Evolutionary conservation across 345 rosid species (phyloP).

Genomic region (Rhizophora apiculata): DNA sequence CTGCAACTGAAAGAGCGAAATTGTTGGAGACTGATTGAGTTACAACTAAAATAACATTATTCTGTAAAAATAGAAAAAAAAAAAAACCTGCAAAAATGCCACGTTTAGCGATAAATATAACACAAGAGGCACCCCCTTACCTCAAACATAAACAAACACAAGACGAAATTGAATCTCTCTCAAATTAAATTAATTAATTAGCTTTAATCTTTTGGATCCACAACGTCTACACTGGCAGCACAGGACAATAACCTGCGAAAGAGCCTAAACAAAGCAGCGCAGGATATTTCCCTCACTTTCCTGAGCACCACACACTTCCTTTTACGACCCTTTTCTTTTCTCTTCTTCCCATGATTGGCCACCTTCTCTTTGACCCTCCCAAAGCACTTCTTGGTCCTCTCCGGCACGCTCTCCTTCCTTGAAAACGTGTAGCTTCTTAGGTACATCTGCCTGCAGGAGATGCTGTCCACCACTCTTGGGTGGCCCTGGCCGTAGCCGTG

Average conservation of each 20-base stretch:
- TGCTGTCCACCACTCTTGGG: constrained; percentile 68
- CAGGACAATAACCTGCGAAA: constrained; percentile 54
- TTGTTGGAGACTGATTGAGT: too few species aligned
- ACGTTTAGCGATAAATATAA: too few species aligned
- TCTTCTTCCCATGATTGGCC: constrained; percentile 16
- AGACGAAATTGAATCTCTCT: neutral
- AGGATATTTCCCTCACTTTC: constrained; percentile 52
- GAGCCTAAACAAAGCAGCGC: constrained; percentile 43
- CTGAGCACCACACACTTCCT: constrained; percentile 46
- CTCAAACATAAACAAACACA: neutral
- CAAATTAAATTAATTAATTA: neutral
- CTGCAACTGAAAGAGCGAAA: too few species aligned
- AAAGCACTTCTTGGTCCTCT: constrained; percentile 41
- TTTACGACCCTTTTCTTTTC: constrained; percentile 17
- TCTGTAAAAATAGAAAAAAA: too few species aligned
- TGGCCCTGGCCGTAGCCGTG: constrained; percentile 20
- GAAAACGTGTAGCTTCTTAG: constrained; percentile 81
- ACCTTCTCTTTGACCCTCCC: constrained; percentile 35
- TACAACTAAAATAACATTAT: too few species aligned
- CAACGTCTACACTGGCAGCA: constrained; percentile 56
- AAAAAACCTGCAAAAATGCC: too few species aligned
- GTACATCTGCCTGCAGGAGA: constrained; percentile 81
- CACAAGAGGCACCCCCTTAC: too few species aligned
- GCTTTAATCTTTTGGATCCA: constrained; percentile 26
- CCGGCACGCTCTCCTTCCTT: constrained; percentile 36